phyloP scores from a whole-genome alignment of 1,284 basidiomycete species.

The Mycosarcoma maydis region DNA sequence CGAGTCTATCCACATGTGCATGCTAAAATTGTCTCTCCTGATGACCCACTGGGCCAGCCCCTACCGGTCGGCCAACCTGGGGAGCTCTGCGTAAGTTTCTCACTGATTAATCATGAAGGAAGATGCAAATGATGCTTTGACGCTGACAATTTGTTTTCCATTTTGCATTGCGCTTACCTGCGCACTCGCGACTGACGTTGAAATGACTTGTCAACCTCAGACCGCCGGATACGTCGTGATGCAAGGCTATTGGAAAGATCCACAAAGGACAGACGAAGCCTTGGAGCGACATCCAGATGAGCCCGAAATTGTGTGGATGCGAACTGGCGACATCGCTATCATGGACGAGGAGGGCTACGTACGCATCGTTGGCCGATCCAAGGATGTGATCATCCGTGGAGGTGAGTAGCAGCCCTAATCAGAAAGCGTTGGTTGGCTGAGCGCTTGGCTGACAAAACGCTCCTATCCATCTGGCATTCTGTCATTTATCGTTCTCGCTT shows the following conservation, averaged over 20 bases:
- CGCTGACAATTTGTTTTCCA: constrained; percentile 5
- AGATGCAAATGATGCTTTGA: neutral
- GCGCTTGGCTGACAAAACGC: too few species aligned
- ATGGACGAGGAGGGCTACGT: constrained; percentile 85
- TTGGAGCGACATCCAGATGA: constrained; percentile 71
- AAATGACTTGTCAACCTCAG: constrained; percentile 10
- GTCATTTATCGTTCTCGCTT: neutral
- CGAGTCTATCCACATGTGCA: constrained; percentile 78
- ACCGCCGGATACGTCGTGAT: constrained; percentile 80
- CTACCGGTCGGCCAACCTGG: constrained; percentile 71
- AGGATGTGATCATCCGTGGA: constrained; percentile 87
- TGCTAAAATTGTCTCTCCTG: constrained; percentile 76
- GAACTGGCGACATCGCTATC: constrained; percentile 83
- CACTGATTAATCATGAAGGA: neutral
- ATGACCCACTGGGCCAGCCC: constrained; percentile 68
- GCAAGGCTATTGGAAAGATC: constrained; percentile 83
- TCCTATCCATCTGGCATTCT: constrained; percentile 5
- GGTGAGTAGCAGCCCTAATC: too few species aligned
- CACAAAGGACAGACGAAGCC: constrained; percentile 75
- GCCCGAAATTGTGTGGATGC: constrained; percentile 77
- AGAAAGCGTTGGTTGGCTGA: too few species aligned
- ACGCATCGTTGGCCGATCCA: constrained; percentile 74
- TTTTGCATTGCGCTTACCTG: too few species aligned
- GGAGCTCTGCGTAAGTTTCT: constrained; percentile 72
- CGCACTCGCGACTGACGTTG: neutral